Conservation (phyloP, 1,284 basidiomycete genomes). For the Trametes pubescens region DNA sequence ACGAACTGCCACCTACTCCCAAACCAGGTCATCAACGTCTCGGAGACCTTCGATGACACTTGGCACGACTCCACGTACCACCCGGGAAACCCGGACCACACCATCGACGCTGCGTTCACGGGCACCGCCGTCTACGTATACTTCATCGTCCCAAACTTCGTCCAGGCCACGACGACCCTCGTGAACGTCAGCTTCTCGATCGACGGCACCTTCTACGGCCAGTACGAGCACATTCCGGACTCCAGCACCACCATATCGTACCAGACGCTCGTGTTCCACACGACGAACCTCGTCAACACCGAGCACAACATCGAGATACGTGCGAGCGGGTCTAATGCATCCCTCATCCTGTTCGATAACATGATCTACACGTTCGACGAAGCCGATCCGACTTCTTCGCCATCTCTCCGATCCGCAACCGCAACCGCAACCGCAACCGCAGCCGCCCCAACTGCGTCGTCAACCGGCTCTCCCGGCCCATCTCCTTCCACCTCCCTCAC, state of each 20-base stretch:
- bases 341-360: slow-evolving; percentile 7
- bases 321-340: background rate
- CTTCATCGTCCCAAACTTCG: slow-evolving; percentile 16
- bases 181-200: slow-evolving; percentile 18
- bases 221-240: slow-evolving; percentile 14
- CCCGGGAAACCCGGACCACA: slow-evolving; percentile 6
- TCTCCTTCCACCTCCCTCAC: background rate
- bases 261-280: background rate
- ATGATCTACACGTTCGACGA: slow-evolving; percentile 6
- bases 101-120: slow-evolving; percentile 2
- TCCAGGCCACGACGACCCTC: slow-evolving; percentile 16
- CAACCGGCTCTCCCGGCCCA: background rate
- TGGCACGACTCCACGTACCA: slow-evolving; percentile 28
- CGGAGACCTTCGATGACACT: slow-evolving; percentile 19
- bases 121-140: slow-evolving; percentile 19
- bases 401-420: background rate
- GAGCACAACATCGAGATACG: slow-evolving; percentile 1
- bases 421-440: background rate
- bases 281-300: slow-evolving; percentile 3
- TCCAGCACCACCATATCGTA: background rate
- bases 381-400: background rate
- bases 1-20: too few species aligned
- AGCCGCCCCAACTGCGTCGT: background rate
- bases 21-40: background rate
- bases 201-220: slow-evolving; percentile 12